These are phyloP conservation scores for Elongisporangium anandrum DNA, from an alignment of 352 stramenopile species.

Conservation along the genomic window DNA sequence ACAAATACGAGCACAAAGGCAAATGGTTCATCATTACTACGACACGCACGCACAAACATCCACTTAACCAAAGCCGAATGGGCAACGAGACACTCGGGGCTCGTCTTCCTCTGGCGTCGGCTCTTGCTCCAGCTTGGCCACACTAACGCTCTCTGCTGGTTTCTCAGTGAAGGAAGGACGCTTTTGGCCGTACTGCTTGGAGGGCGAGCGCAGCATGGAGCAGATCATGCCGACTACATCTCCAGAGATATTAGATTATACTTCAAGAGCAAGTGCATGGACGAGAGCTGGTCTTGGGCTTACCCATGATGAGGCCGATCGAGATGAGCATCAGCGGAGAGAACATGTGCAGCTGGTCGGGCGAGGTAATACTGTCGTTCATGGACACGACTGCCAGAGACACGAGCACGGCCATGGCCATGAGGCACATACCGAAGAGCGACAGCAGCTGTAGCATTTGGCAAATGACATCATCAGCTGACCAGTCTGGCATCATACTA, in stretches of 20 bases:
- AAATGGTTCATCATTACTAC: conserved; percentile 2
- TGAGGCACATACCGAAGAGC: conserved; percentile 45
- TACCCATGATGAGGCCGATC: conserved; percentile 49
- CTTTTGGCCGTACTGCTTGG: conserved; percentile 15
- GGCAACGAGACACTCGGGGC: conserved; percentile 49
- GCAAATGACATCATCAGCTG: conserved; percentile 17
- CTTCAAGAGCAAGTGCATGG: not conserved
- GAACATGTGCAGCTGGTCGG: conserved; percentile 63
- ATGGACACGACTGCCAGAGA: conserved; percentile 43
- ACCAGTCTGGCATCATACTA: not conserved
- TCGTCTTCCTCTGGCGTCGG: conserved; percentile 16
- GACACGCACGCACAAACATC: not conserved
- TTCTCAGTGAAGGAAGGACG: conserved; percentile 4
- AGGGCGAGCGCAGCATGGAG: conserved; percentile 28
- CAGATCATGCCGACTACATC: conserved; percentile 30
- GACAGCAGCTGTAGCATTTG: conserved; percentile 19
- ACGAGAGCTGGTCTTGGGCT: not conserved
- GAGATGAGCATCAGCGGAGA: conserved; percentile 57
- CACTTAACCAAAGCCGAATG: conserved; percentile 41
- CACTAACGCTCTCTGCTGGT: conserved; percentile 11
- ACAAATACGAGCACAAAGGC: not conserved
- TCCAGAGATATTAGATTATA: not conserved
- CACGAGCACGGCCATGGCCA: conserved; percentile 48
- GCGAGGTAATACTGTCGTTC: conserved; percentile 36
- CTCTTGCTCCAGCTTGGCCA: conserved; percentile 5